Evolutionary conservation across 1,284 basidiomycete species (phyloP), one percentile per base, ranked within the genome.

Genomic region (Fomitopsis betulina): DNA sequence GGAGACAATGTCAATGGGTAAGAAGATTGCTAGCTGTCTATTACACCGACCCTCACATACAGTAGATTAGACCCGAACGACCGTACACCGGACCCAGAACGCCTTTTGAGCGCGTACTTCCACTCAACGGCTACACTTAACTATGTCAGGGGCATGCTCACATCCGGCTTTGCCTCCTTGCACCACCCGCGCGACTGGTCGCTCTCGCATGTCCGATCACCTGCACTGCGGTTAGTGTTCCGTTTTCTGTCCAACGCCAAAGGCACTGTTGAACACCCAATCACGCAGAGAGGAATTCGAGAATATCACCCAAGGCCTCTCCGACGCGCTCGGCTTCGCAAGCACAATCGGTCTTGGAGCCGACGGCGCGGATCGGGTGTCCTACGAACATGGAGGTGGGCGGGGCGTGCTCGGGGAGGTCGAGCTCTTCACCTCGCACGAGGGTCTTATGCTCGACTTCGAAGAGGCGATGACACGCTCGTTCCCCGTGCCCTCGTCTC

Each of bases 1-100:
- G 96, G 97, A 2, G 96, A 99, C 75, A 98, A 97, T 69, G 90
- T 99, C 49, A 98, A 99, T 65, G 94, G 95, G 78, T 89, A 66
- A 27, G 8, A 21, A 4, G 25, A 17, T 7, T 30, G 23, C 23
- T 56, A 78, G 55, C 4, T 32, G 10, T 19, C 17, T 9, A 4
- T 19, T 27, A 4, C 37, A 40, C 37, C 5, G 32, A 19, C 5
- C 12, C 30, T 51, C n/a, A 37, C 32, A 10, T 35, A 32, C 12
- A n/a, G 49, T 53, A 89, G 90, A 9, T 74, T 92, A 32, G 83
- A 87, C 60, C 80, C 82, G 2, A 78, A 87, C 53, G 91, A 96
- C 60, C 86, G 96, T 52, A 85, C 79, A 0, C 94, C 96, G 0
- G 87, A 98, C 72, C 96, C 96, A 0, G 87, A 96, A 62, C 82